Base-by-base conservation (phyloP, 73 alveolate genomes). In the Paramecium tetraurelia region DNA sequence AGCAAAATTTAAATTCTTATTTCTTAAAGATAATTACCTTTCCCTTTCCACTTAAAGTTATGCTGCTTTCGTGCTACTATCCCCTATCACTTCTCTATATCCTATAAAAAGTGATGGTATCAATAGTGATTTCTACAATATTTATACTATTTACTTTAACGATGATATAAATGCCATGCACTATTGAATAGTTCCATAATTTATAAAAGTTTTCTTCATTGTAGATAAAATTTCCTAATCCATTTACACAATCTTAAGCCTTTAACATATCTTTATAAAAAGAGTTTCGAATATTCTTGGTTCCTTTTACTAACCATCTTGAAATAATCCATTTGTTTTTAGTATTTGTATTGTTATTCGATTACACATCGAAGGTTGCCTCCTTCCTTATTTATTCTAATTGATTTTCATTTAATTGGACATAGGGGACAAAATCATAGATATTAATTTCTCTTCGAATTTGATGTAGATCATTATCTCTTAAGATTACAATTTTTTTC, bases 221-320 rank as follows among this genome's bases (percentile, higher is more conserved):
- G 40, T 72, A 33, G 16, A 72, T 31, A 29, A 72, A 72, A 12
- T 31, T 63, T 36, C 86, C 59, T 36, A 40, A 33, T 12, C 46
- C 59, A 21, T 18, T 22, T 16, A 72, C 0, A 21, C 59, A 35
- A 36, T 40, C 59, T 35, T 33, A 33, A 9, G 63, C 57, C 2
- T 31, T 21, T 14, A 43, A 33, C 33, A 72, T 20, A 72, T 72
- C 59, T n/a, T 72, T 36, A 72, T 72, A 36, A 72, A 36, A 72
- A 16, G 86, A 72, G 18, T 72, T 72, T 40, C 36, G 5, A 12
- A 72, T 72, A 20, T 72, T 35, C 31, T 14, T 72, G 7, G 59
- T 72, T 38, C 86, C 86, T 43, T 72, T 72, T 29, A 72, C 31
- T 36, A 72, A 9, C 86, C 86, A 72, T 72, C 50, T 63, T 63